These are phyloP conservation scores for Botryotinia convoluta DNA, from an alignment of 2,329 filamentous ascomycete genomes.

Conservation along the genomic window DNA sequence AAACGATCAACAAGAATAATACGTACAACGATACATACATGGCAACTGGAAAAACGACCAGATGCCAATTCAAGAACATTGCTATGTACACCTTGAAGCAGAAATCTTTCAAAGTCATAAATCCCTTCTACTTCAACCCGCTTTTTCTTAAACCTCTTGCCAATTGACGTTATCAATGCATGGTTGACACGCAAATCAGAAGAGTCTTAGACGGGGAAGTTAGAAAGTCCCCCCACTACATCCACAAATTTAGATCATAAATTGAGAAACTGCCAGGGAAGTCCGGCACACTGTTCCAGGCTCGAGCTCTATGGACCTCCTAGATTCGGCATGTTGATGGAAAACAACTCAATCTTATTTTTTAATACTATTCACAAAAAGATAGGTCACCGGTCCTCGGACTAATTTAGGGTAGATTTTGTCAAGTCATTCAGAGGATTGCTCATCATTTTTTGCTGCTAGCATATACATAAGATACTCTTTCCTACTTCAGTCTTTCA, in stretches of 20 bases:
- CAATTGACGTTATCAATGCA: conserved; percentile 1
- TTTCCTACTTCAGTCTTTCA: neutral
- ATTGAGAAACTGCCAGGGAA: conserved; percentile 7
- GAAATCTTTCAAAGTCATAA: neutral
- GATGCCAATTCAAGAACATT: neutral
- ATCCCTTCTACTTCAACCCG: neutral
- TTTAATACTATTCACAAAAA: neutral
- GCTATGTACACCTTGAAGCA: neutral
- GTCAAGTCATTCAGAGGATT: neutral
- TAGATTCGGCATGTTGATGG: neutral
- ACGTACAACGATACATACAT: neutral
- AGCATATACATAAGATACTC: conserved; percentile 14
- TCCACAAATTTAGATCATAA: neutral
- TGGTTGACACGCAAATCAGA: conserved; percentile 8
- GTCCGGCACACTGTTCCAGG: conserved; percentile 1
- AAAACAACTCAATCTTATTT: conserved; percentile 4
- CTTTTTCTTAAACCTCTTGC: neutral
- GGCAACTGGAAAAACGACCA: neutral
- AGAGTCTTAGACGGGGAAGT: conserved; percentile 8
- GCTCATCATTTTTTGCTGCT: neutral
- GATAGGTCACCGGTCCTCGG: conserved; percentile 10
- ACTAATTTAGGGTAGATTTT: conserved; percentile 5
- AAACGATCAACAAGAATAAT: neutral
- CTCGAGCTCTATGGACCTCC: neutral
- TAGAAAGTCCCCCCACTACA: conserved; percentile 1